A percentile compares a stretch with the other conserved stretches of the same genome.
Conservation (phyloP, 805 yeast species). For the Brettanomyces sp. region DNA sequence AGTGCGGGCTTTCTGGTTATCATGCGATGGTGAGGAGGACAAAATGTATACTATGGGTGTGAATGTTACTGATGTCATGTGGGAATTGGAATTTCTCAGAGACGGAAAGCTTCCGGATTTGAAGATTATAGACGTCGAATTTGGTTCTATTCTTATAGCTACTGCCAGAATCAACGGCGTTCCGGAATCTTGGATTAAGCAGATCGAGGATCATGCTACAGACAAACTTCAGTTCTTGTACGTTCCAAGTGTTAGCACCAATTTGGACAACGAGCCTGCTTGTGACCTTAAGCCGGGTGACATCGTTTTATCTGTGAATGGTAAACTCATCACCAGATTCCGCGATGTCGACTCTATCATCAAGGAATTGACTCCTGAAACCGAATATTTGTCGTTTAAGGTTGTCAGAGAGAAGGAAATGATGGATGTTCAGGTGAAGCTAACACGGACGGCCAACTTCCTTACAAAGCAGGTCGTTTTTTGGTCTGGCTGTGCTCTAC, state of each 20-base stretch:
- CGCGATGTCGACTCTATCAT: constrained; percentile 50
- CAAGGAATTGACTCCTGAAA: constrained; percentile 26
- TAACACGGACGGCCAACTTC: constrained; percentile 48
- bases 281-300: constrained; percentile 54
- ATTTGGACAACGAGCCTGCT: constrained; percentile 18
- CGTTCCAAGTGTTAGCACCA: constrained; percentile 50
- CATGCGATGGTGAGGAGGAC: constrained; percentile 68
- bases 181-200: constrained; percentile 69
- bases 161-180: constrained; percentile 85
- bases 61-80: constrained; percentile 57
- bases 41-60: constrained; percentile 68
- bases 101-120: constrained; percentile 42
- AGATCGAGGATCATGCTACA: constrained; percentile 40
- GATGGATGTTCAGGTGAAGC: constrained; percentile 51
- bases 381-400: constrained; percentile 38
- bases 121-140: constrained; percentile 72
- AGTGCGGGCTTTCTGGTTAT: constrained; percentile 77
- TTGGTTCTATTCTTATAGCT: constrained; percentile 54
- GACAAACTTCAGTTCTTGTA: constrained; percentile 68
- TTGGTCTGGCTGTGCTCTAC: constrained; percentile 81
- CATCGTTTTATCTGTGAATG: constrained; percentile 64
- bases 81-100: constrained; percentile 47
- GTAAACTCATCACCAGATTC: constrained; percentile 50
- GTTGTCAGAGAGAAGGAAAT: constrained; percentile 67
- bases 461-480: constrained; percentile 58